Evolutionary conservation across 2,329 filamentous ascomycete species (phyloP).

Genomic region (Pseudocercospora vitis): DNA sequence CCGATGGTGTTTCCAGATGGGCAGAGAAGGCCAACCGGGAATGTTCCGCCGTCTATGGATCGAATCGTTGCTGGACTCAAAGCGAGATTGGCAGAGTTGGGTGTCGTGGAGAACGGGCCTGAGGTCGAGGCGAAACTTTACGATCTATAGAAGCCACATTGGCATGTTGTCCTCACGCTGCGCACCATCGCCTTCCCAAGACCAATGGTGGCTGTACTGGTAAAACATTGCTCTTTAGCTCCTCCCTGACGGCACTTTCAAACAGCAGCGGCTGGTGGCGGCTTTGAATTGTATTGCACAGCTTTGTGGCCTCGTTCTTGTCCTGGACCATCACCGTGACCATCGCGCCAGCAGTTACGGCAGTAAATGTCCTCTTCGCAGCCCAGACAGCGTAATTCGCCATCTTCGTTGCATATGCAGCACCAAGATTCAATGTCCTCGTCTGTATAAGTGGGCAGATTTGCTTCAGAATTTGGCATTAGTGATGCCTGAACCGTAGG

Average conservation of each 20-base stretch:
- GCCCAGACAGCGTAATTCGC: slow-evolving; percentile 68
- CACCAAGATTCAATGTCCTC: slow-evolving; percentile 77
- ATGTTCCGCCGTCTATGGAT: not conserved
- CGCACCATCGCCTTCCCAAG: too few relatives aligned
- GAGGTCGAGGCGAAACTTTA: not conserved
- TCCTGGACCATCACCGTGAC: slow-evolving; percentile 69
- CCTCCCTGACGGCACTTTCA: too few relatives aligned
- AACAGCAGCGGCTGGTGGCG: slow-evolving; percentile 14
- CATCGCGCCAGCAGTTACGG: slow-evolving; percentile 74
- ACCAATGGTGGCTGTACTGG: too few relatives aligned
- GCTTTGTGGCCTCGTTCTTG: slow-evolving; percentile 71
- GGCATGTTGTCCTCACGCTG: too few relatives aligned
- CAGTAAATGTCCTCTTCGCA: slow-evolving; percentile 75
- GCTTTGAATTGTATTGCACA: slow-evolving; percentile 41
- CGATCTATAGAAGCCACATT: not conserved
- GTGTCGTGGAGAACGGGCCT: not conserved
- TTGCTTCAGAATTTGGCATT: slow-evolving; percentile 37
- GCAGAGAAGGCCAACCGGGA: not conserved
- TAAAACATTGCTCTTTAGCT: too few relatives aligned
- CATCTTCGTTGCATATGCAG: slow-evolving; percentile 78
- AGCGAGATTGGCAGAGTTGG: not conserved
- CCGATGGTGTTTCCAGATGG: not conserved
- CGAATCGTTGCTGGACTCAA: not conserved
- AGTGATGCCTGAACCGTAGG: slow-evolving; percentile 24
- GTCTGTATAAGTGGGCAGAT: slow-evolving; percentile 55